Evolutionary conservation across 345 rosid genomes (phyloP), one percentile per base, ranked within the genome.

Genomic region (Eucalyptus caleyi): DNA sequence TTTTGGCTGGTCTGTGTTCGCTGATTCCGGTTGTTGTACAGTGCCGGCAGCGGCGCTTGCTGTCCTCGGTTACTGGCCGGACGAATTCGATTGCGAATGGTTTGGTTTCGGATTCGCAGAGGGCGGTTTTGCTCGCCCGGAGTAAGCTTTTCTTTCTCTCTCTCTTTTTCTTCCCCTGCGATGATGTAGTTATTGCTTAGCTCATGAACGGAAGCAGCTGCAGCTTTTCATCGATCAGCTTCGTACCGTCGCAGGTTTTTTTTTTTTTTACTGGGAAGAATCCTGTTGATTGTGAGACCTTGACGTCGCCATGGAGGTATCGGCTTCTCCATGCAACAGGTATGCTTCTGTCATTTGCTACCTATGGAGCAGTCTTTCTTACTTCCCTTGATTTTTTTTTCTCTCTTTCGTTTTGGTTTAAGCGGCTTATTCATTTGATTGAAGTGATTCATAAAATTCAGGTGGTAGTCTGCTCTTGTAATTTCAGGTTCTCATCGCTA

Each of bases 261-360:
- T 14, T 50, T 87, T 90, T 2, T 50, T 6, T 50, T 15, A 90
- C 89, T 80, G 91, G 91, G 12, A 92, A 91, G 11, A 92, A 91
- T 69, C 90, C 88, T 86, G 59, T 54, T 90, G 92, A 89, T 87
- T 91, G 90, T 67, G 91, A 91, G 87, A 89, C 81, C 65, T 86
- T 85, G 21, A 92, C 92, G 91, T 87, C 87, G 86, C 92, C 90
- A 7, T 88, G 89, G 91, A 89, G 91, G 15, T 90, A 88, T 90
- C 94, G 95, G 56, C 91, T 50, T 89, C 91, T 96, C 91, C 97
- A 95, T 72, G 94, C n/a, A n/a, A n/a, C n/a, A n/a, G n/a, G n/a
- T n/a, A 86, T 40, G 67, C 24, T 49, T 49, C 13, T 59, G 32
- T 86, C 51, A 44, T 72, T 53, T 27, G 30, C 49, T 42, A 13